phyloP scores from a whole-genome alignment of 148 eudicot genomes.

The Persicaria tinctoria region DNA sequence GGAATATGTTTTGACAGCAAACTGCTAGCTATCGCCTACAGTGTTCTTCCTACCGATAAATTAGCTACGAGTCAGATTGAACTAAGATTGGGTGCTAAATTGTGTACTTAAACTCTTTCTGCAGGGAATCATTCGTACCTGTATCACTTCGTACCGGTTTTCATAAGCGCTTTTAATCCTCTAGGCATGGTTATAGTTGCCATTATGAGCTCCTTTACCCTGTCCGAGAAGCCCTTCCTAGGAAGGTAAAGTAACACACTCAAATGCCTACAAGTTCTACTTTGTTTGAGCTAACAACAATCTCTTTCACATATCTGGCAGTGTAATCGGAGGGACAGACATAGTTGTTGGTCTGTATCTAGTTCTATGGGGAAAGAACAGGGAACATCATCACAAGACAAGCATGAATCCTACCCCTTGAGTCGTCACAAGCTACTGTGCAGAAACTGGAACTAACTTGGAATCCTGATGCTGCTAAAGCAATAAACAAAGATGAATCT shows the following conservation, averaged over 20 bases:
- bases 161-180: constrained; percentile 72
- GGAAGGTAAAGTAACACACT: constrained; percentile 43
- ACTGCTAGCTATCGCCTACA: constrained; percentile 48
- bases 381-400: not conserved
- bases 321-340: constrained; percentile 5
- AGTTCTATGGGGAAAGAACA: constrained; percentile 13
- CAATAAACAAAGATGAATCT: constrained; percentile 2
- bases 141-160: constrained; percentile 70
- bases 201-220: constrained; percentile 45
- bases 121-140: constrained; percentile 80
- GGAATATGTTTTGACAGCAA: constrained; percentile 33
- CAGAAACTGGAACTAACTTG: not conserved
- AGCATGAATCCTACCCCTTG: not conserved
- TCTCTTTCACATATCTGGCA: not conserved
- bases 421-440: not conserved
- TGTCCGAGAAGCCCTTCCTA: constrained; percentile 46
- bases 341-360: constrained; percentile 11
- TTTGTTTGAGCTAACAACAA: constrained; percentile 8
- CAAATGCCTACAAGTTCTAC: not conserved
- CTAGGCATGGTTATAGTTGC: constrained; percentile 75
- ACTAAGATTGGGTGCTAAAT: not conserved
- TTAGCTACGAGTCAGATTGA: not conserved
- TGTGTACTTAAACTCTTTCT: constrained; percentile 10
- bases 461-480: constrained; percentile 5
- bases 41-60: constrained; percentile 21